phyloP scores from a whole-genome alignment of 176 grass and related monocot genomes.

The Puya raimondii region DNA sequence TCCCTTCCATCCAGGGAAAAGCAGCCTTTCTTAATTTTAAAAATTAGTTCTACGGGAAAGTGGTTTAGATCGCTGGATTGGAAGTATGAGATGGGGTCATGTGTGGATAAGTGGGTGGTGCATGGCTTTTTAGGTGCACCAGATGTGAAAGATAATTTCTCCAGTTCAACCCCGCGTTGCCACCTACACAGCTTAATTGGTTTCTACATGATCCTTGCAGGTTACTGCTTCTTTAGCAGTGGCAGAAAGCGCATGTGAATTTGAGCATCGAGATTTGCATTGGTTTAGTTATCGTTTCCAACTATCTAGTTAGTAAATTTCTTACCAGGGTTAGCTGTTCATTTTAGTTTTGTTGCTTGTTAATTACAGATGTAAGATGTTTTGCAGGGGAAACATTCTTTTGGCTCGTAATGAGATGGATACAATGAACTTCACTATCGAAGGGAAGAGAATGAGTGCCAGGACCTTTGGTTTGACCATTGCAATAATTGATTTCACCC shows the following conservation, averaged over 20 bases:
- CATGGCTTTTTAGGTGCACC: too few relatives aligned
- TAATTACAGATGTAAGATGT: constrained; percentile 2
- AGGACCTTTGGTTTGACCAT: constrained; percentile 56
- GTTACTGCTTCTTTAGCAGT: constrained; percentile 75
- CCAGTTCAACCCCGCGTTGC: too few relatives aligned
- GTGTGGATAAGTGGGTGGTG: too few relatives aligned
- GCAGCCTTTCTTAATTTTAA: too few relatives aligned
- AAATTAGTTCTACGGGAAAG: too few relatives aligned
- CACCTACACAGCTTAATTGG: background rate
- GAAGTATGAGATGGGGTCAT: too few relatives aligned
- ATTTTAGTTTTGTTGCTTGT: constrained; percentile 10
- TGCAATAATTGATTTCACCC: constrained; percentile 91
- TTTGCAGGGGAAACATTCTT: constrained; percentile 90
- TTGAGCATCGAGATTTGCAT: constrained; percentile 97
- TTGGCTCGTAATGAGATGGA: constrained; percentile 51
- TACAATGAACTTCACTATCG: constrained; percentile 35
- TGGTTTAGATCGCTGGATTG: too few relatives aligned
- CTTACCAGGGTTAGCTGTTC: background rate
- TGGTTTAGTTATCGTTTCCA: constrained; percentile 43
- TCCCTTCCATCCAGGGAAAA: too few relatives aligned
- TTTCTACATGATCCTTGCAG: constrained; percentile 23
- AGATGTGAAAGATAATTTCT: too few relatives aligned
- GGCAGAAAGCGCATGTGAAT: constrained; percentile 75
- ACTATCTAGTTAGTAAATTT: constrained; percentile 2
- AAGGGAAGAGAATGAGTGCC: constrained; percentile 48